Conservation (phyloP, 768 basidiomycete genomes). For the Agaricus subrufescens region DNA sequence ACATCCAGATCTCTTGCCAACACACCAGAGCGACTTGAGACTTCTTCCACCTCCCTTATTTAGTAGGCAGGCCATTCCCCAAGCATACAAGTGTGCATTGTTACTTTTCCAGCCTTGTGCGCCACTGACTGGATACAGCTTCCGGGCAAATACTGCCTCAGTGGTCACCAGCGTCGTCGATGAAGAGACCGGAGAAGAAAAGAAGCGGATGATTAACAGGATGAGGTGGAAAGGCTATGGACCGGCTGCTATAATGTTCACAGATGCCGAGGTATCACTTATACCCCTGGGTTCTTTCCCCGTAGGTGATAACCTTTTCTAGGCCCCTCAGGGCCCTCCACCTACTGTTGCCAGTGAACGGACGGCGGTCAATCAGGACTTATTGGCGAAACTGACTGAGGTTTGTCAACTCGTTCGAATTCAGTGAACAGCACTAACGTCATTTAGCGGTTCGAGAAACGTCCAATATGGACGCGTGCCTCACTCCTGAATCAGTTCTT, state of each 20-base stretch:
- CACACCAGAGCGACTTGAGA: slow-evolving; percentile 53
- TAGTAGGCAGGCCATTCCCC: slow-evolving; percentile 73
- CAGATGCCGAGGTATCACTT: slow-evolving; percentile 45
- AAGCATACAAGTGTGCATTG: slow-evolving; percentile 64
- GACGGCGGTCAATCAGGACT: slow-evolving; percentile 44
- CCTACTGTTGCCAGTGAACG: slow-evolving; percentile 57
- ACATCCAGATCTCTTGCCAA: slow-evolving; percentile 36
- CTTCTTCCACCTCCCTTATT: slow-evolving; percentile 89
- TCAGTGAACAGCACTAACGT: background rate
- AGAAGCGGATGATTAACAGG: slow-evolving; percentile 77
- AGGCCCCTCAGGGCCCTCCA: slow-evolving; percentile 68
- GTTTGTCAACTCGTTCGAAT: slow-evolving; percentile 17
- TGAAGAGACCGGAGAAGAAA: slow-evolving; percentile 77
- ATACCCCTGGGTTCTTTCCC: background rate
- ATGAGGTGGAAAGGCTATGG: slow-evolving; percentile 86
- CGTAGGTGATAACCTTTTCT: background rate
- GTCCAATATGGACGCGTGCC: slow-evolving; percentile 88
- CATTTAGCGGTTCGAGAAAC: slow-evolving; percentile 59
- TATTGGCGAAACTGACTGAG: slow-evolving; percentile 51
- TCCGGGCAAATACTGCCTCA: slow-evolving; percentile 74
- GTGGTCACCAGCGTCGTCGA: slow-evolving; percentile 62
- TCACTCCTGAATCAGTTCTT: slow-evolving; percentile 82
- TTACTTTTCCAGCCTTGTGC: background rate
- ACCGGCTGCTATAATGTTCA: slow-evolving; percentile 64
- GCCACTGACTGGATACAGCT: slow-evolving; percentile 36